A percentile compares a stretch with the other conserved stretches of the same genome.
phyloP scores from a whole-genome alignment of 225 moss, liverwort and hornwort genomes.

The Bryoerythrophyllum caledonicum region DNA sequence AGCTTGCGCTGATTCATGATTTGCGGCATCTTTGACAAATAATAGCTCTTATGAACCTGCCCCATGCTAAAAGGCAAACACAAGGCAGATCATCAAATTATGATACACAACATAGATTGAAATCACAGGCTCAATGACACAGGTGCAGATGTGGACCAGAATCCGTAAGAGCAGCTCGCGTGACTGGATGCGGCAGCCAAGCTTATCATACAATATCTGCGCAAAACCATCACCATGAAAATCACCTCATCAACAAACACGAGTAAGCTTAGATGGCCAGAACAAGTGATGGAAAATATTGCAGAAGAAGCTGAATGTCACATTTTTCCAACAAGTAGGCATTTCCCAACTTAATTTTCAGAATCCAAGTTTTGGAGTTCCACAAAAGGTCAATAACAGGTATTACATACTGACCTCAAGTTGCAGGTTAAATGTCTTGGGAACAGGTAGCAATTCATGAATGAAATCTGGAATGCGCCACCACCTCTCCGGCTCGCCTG shows the following conservation, averaged over 20 bases:
- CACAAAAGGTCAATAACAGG: neutral
- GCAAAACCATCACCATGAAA: slow-evolving; percentile 5
- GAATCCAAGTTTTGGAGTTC: too few relatives aligned
- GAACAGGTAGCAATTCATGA: slow-evolving; percentile 40
- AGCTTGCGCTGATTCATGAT: slow-evolving; percentile 33
- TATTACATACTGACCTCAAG: slow-evolving; percentile 30
- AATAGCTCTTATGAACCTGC: slow-evolving; percentile 67
- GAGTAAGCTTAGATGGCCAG: neutral
- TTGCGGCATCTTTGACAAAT: slow-evolving; percentile 51
- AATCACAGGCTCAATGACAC: neutral
- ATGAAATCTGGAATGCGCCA: slow-evolving; percentile 54
- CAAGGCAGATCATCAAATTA: slow-evolving; percentile 32
- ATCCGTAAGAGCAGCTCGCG: slow-evolving; percentile 56
- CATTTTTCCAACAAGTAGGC: too few relatives aligned
- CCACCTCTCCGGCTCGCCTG: slow-evolving; percentile 41
- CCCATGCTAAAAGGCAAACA: slow-evolving; percentile 41
- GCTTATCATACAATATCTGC: slow-evolving; percentile 46
- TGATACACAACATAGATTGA: slow-evolving; percentile 5
- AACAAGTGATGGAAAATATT: too few relatives aligned
- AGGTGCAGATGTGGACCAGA: slow-evolving; percentile 49
- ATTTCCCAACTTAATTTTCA: too few relatives aligned
- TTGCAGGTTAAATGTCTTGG: slow-evolving; percentile 36
- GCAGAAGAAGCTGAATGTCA: too few relatives aligned
- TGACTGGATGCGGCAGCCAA: slow-evolving; percentile 50
- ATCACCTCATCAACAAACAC: slow-evolving; percentile 13